phyloP scores from a whole-genome alignment of 495 filamentous ascomycete species.

The Hyphodiscus hymeniophilus region DNA sequence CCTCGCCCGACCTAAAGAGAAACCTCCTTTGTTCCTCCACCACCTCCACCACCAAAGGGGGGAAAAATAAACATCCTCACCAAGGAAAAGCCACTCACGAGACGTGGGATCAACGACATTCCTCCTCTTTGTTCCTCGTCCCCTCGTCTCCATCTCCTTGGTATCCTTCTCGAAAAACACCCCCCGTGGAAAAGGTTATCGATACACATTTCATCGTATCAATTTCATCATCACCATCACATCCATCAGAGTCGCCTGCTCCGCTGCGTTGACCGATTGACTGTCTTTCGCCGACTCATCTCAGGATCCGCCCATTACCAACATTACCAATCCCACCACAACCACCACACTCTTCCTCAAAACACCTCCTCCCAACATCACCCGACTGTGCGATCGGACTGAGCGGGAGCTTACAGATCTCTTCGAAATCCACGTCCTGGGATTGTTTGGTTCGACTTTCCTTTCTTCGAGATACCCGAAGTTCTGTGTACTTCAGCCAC shows the following conservation, averaged over 20 bases:
- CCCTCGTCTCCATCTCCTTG: neutral
- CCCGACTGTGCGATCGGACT: neutral
- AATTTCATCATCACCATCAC: neutral
- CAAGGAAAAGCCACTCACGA: conserved; percentile 20
- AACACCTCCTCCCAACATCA: neutral
- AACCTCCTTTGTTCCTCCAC: conserved; percentile 8
- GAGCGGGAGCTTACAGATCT: neutral
- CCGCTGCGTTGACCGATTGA: too few species aligned
- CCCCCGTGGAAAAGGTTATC: too few species aligned
- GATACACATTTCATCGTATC: too few species aligned
- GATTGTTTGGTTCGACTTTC: conserved; percentile 2
- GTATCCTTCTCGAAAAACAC: neutral
- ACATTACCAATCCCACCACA: neutral
- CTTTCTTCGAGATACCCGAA: conserved; percentile 18
- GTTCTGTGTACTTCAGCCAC: conserved; percentile 1
- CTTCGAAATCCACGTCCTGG: conserved; percentile 1
- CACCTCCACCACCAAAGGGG: neutral
- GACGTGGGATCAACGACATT: neutral
- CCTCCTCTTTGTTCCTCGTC: neutral
- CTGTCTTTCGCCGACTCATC: neutral
- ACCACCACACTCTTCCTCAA: neutral
- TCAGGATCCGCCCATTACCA: neutral
- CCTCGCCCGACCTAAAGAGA: too few species aligned
- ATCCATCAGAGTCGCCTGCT: neutral
- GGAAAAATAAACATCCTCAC: neutral